Evolutionary conservation across 2,329 filamentous ascomycete genomes (phyloP).

Genomic region (Pseudocercospora fuligena): DNA sequence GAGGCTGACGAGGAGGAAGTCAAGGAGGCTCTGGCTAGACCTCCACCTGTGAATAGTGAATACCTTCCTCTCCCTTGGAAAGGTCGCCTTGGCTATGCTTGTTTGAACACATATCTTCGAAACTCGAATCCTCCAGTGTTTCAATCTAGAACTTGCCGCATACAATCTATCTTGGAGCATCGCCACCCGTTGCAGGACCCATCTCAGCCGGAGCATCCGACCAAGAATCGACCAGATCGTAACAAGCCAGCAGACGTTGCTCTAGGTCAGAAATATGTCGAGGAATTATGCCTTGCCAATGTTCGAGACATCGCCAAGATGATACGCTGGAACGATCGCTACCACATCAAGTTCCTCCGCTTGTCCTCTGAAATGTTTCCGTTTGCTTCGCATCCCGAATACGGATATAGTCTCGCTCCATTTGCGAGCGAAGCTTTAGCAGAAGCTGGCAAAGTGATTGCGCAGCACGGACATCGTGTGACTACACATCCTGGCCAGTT

Average conservation of each 20-base stretch:
- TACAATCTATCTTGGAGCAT: conserved; percentile 87
- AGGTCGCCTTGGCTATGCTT: conserved; percentile 88
- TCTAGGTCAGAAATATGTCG: conserved; percentile 73
- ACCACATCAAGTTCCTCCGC: conserved; percentile 89
- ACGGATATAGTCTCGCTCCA: conserved; percentile 82
- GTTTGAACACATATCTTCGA: conserved; percentile 89
- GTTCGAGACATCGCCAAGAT: conserved; percentile 83
- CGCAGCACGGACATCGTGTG: conserved; percentile 78
- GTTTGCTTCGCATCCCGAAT: conserved; percentile 84
- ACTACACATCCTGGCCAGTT: conserved; percentile 93
- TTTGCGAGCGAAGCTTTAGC: conserved; percentile 80
- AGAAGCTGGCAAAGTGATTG: conserved; percentile 76
- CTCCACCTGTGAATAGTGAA: conserved; percentile 80
- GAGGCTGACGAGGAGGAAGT: conserved; percentile 62
- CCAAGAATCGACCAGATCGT: conserved; percentile 84
- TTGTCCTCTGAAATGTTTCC: conserved; percentile 97
- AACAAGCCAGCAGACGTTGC: conserved; percentile 67
- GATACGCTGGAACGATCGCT: conserved; percentile 88
- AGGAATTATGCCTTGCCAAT: conserved; percentile 79
- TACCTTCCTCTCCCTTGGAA: conserved; percentile 89
- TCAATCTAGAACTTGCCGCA: conserved; percentile 87
- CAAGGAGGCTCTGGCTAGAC: conserved; percentile 63
- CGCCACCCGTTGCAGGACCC: conserved; percentile 80
- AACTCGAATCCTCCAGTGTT: conserved; percentile 83
- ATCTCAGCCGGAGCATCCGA: conserved; percentile 75